These are phyloP conservation scores for Amoebophrya sp. DNA, from an alignment of 169 alveolate genomes.

Conservation along the genomic window DNA sequence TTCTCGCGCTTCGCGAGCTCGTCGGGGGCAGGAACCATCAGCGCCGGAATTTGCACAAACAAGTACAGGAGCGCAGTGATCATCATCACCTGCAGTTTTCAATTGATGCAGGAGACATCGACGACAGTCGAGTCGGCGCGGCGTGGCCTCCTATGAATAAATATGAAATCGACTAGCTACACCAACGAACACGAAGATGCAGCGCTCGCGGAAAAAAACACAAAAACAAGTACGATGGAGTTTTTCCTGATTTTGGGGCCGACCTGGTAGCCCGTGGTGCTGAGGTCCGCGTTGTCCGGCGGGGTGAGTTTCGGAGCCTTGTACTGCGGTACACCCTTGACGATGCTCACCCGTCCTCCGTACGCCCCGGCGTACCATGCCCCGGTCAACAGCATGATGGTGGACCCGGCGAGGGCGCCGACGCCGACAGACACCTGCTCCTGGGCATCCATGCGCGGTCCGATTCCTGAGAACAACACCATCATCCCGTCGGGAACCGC, in stretches of 20 bases:
- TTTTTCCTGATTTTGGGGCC: not conserved
- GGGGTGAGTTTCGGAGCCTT: not conserved
- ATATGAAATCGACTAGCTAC: too few relatives aligned
- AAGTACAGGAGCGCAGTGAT: not conserved
- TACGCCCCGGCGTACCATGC: slow-evolving; percentile 21
- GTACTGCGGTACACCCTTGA: not conserved
- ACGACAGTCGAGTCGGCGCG: too few relatives aligned
- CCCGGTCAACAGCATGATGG: slow-evolving; percentile 31
- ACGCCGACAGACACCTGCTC: slow-evolving; percentile 29
- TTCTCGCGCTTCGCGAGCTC: not conserved
- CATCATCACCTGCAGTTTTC: not conserved
- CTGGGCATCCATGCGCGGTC: slow-evolving; percentile 6
- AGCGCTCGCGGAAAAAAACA: too few relatives aligned
- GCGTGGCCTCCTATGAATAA: too few relatives aligned
- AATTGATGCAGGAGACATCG: too few relatives aligned
- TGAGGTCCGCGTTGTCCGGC: not conserved
- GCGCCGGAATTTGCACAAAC: not conserved
- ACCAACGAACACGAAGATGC: too few relatives aligned
- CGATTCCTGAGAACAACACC: slow-evolving; percentile 31
- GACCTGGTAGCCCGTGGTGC: not conserved
- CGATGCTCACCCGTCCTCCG: slow-evolving; percentile 14
- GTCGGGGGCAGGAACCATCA: not conserved
- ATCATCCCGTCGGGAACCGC: slow-evolving; percentile 38
- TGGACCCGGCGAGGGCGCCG: slow-evolving; percentile 35
- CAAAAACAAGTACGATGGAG: not conserved